Base-by-base conservation (phyloP, 1,284 basidiomycete species). In the Mrakiaceae sp. region DNA sequence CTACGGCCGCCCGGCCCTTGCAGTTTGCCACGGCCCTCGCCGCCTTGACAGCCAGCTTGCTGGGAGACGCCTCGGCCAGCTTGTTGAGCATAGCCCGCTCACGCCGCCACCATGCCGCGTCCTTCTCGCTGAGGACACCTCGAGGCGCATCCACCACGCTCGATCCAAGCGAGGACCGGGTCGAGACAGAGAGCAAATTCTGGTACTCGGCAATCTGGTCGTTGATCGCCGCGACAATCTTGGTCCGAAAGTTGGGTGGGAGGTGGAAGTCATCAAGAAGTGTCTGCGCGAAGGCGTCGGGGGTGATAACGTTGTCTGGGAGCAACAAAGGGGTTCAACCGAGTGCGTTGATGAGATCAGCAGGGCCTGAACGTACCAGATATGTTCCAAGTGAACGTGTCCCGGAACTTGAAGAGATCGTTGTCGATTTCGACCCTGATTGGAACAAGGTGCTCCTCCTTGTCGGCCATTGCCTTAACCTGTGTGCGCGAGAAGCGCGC, bases 341-440 rank as follows among this genome's bases (percentile, higher is more conserved):
- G 7, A 16, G 51, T 16, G 9, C 7, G 1, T 6, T 11, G 51
- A 52, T 14, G 43, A 52, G 40, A 10, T n/a, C 62, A 8, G n/a
- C n/a, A n/a, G 57, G 16, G 44, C 51, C 12, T 14, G 1, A 11
- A 77, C 82, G 62, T 67, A 92, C 91, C 91, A 70, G 88, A 87
- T 62, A 94, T 78, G 73, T 98, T 97, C 95, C 95, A 99, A 48
- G 95, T 84, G 75, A 98, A 97, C 0, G 95, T 94, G 74, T 99
- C 95, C 50, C 92, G 84, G 80, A 98, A 85, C 76, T 88, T 90
- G 74, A 88, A 87, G 72, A 90, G 88, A 60, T 83, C 82, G 63
- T 95, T 86, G 70, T 98, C 96, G 71, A 98, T 86, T 75, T 98
- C 96, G 60, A 99, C 79, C 27, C 95, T 84, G 61, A 98, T 89